These are phyloP conservation scores for Ceratobasidium sp. DNA, from an alignment of 1,284 basidiomycete genomes.

Conservation along the genomic window DNA sequence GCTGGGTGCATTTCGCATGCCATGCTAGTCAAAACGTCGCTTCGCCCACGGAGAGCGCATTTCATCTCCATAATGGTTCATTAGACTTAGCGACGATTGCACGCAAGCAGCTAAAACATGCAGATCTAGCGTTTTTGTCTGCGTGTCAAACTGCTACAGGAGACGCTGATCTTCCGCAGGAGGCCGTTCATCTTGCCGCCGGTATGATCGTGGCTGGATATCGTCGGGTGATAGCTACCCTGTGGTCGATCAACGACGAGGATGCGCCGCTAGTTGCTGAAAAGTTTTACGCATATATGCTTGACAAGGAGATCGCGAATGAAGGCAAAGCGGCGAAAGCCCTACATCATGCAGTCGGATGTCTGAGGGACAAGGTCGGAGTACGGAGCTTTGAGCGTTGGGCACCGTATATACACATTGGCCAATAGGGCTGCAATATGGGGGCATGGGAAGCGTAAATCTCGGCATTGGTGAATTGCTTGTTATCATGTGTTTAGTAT, in stretches of 20 bases:
- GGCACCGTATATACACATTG: constrained; percentile 16
- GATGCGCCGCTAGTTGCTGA: constrained; percentile 3
- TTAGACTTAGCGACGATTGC: background rate
- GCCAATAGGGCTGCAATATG: too few species aligned
- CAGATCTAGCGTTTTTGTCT: constrained; percentile 32
- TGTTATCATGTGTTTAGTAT: too few species aligned
- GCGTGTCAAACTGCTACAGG: constrained; percentile 35
- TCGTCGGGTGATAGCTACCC: background rate
- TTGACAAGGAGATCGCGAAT: background rate
- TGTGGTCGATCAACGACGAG: constrained; percentile 13
- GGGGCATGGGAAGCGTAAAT: too few species aligned
- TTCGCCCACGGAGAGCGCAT: background rate
- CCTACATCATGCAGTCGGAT: constrained; percentile 5
- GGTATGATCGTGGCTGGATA: constrained; percentile 37
- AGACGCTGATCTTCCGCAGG: constrained; percentile 5
- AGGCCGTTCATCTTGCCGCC: constrained; percentile 32
- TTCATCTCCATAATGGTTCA: constrained; percentile 9
- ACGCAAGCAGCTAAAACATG: background rate
- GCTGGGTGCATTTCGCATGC: constrained; percentile 22
- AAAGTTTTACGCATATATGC: constrained; percentile 6
- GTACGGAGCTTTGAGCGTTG: background rate
- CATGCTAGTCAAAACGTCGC: background rate
- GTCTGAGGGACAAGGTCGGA: background rate
- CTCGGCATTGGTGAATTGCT: too few species aligned
- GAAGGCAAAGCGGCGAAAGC: constrained; percentile 17